A percentile compares a stretch with the other conserved stretches of the same genome.
These are phyloP conservation scores for Marvania coccoides DNA, from an alignment of 139 green algal species.

Conservation along the genomic window DNA sequence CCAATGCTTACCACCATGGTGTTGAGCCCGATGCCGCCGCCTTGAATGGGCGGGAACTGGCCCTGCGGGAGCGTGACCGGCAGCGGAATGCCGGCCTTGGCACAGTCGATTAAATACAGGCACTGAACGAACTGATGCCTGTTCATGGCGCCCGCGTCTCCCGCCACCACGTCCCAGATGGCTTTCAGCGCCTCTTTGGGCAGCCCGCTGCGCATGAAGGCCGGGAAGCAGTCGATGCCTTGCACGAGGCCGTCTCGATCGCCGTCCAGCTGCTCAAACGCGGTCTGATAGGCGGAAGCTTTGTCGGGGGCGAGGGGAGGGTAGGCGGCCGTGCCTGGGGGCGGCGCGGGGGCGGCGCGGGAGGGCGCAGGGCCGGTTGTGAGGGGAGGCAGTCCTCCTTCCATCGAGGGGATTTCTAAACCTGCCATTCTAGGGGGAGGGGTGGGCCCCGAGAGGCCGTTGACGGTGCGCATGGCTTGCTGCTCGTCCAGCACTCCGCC, in stretches of 20 bases:
- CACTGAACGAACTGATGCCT: slow-evolving; percentile 57
- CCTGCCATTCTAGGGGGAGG: slow-evolving; percentile 18
- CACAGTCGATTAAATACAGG: slow-evolving; percentile 72
- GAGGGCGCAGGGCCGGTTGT: neutral
- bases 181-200: slow-evolving; percentile 59
- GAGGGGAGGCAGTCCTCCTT: neutral
- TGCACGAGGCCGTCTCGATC: slow-evolving; percentile 60
- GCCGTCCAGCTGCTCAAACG: slow-evolving; percentile 60
- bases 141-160: slow-evolving; percentile 46
- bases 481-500: slow-evolving; percentile 24
- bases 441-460: slow-evolving; percentile 15
- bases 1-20: slow-evolving; percentile 5
- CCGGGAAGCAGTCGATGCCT: slow-evolving; percentile 68
- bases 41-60: slow-evolving; percentile 50
- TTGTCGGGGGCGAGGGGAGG: slow-evolving; percentile 44
- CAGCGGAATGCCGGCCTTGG: slow-evolving; percentile 34
- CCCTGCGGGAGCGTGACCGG: slow-evolving; percentile 36
- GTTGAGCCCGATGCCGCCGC: neutral
- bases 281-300: slow-evolving; percentile 45
- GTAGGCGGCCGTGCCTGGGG: slow-evolving; percentile 11
- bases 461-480: slow-evolving; percentile 17
- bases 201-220: slow-evolving; percentile 73
- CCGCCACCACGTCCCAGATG: slow-evolving; percentile 63
- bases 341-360: neutral
- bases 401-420: slow-evolving; percentile 6